Conservation (phyloP, 2,329 filamentous ascomycete species). For the Penicillium glabrum region DNA sequence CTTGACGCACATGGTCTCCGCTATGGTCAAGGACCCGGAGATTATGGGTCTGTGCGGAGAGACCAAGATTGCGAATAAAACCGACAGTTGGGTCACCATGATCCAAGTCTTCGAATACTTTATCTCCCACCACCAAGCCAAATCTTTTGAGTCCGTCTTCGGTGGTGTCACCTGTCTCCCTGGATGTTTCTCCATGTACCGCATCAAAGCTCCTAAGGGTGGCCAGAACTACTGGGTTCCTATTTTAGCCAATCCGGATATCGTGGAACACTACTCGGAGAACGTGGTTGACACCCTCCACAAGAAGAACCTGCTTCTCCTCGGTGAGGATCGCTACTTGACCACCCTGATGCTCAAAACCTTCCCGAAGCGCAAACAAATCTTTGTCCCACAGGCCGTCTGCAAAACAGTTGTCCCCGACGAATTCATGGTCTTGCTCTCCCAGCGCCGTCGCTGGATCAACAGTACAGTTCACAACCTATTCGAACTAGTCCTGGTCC, state of each 20-base stretch:
- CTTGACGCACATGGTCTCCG: conserved; percentile 96
- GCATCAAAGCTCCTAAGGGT: conserved; percentile 98
- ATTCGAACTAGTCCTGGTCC: conserved; percentile 93
- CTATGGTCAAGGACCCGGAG: conserved; percentile 98
- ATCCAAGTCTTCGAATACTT: conserved; percentile 99
- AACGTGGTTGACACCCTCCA: conserved; percentile 98
- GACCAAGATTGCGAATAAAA: conserved; percentile 99
- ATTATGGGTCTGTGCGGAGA: conserved; percentile 99
- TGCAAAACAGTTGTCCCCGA: conserved; percentile 98
- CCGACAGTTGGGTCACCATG: conserved; percentile 88
- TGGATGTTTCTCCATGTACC: conserved; percentile 99
- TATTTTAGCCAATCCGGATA: conserved; percentile 95
- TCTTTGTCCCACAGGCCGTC: conserved; percentile 96
- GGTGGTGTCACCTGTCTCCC: conserved; percentile 98
- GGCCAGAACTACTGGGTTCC: conserved; percentile 99
- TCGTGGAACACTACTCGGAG: conserved; percentile 98
- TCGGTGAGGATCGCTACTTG: conserved; percentile 92
- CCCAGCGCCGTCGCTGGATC: conserved; percentile 96
- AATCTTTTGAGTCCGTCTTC: conserved; percentile 97
- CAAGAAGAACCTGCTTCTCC: conserved; percentile 90
- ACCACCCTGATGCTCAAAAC: conserved; percentile 98
- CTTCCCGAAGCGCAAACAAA: conserved; percentile 97
- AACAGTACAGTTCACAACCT: conserved; percentile 99
- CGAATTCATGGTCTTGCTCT: conserved; percentile 85
- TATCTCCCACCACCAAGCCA: conserved; percentile 94